Evolutionary conservation across 208 protist species (phyloP).

Genomic region (Borovskyia barvae): DNA sequence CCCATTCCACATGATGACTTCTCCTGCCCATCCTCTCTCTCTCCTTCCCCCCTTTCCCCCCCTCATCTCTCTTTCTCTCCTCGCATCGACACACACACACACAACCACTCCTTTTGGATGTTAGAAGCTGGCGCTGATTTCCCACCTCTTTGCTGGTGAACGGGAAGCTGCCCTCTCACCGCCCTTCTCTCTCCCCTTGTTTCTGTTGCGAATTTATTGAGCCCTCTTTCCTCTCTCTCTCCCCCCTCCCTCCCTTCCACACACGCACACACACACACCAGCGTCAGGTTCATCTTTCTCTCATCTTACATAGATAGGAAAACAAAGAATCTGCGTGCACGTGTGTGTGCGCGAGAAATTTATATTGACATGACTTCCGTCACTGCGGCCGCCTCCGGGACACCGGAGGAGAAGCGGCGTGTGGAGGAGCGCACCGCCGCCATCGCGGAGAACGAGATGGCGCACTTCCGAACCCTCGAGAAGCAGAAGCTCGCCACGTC

Average conservation of each 20-base stretch:
- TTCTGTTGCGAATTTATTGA: constrained; percentile 2
- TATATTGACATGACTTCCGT: background rate
- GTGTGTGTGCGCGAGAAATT: too few species aligned
- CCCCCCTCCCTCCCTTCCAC: too few species aligned
- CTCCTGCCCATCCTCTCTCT: constrained; percentile 15
- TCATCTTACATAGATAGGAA: too few species aligned
- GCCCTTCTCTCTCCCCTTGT: constrained; percentile 6
- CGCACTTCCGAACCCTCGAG: constrained; percentile 1
- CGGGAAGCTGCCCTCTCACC: constrained; percentile 1
- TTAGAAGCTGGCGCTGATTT: too few species aligned
- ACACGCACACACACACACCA: background rate
- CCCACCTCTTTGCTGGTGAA: too few species aligned
- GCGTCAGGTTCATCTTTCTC: background rate
- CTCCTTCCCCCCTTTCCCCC: constrained; percentile 1
- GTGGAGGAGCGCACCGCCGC: background rate
- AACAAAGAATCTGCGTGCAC: too few species aligned
- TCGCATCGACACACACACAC: background rate
- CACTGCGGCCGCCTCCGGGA: background rate
- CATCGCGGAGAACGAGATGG: constrained; percentile 6
- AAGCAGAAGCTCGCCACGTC: constrained; percentile 10
- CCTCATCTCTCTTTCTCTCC: background rate
- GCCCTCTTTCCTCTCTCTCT: too few species aligned
- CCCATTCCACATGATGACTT: background rate
- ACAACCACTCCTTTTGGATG: too few species aligned
- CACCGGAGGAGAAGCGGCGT: background rate